These are phyloP conservation scores for Fusarium sp. DNA, from an alignment of 2,329 filamentous ascomycete species.

Conservation along the genomic window DNA sequence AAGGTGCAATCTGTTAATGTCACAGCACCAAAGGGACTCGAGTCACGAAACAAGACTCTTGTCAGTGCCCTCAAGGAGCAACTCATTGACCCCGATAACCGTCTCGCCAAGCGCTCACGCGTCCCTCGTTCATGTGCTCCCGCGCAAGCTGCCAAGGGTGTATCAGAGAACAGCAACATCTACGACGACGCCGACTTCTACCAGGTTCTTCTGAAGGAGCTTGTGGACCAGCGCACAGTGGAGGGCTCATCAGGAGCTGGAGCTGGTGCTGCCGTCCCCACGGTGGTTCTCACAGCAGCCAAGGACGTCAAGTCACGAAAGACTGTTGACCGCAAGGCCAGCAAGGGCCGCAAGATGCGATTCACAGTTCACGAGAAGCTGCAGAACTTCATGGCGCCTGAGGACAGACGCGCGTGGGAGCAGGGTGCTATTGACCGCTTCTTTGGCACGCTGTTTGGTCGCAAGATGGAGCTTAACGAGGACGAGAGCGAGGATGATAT, in stretches of 20 bases:
- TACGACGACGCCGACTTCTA: conserved; percentile 98
- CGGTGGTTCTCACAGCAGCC: conserved; percentile 73
- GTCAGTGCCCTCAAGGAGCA: conserved; percentile 77
- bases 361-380: conserved; percentile 97
- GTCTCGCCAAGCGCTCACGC: conserved; percentile 75
- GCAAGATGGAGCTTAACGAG: conserved; percentile 74
- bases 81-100: conserved; percentile 70
- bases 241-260: conserved; percentile 65
- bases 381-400: conserved; percentile 97
- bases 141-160: conserved; percentile 69
- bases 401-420: conserved; percentile 85
- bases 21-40: conserved; percentile 42
- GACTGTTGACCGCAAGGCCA: conserved; percentile 91
- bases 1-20: conserved; percentile 69
- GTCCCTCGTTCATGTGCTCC: conserved; percentile 83
- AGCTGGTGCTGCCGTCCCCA: conserved; percentile 60
- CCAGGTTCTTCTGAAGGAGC: conserved; percentile 89
- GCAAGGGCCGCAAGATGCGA: conserved; percentile 92
- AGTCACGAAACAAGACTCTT: conserved; percentile 58
- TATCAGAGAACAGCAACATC: conserved; percentile 70
- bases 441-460: conserved; percentile 80
- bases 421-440: conserved; percentile 81
- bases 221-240: conserved; percentile 87
- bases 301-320: conserved; percentile 85
- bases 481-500: conserved; percentile 64